phyloP scores from a whole-genome alignment of 306 rosid genomes.

The Acacia melanoxylon region DNA sequence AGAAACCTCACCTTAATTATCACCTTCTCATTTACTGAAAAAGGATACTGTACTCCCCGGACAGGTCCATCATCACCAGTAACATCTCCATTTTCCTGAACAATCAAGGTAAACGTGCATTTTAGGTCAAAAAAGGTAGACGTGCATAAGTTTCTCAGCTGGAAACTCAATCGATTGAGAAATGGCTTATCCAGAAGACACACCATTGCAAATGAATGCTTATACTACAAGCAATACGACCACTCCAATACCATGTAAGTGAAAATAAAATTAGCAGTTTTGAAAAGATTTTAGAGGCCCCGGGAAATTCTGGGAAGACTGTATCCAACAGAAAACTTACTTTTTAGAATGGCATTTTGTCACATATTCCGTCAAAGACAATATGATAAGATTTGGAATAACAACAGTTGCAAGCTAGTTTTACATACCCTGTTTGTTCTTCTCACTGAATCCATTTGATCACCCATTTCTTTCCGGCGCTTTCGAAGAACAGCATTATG shows the following conservation, averaged over 20 bases:
- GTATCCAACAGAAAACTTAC: not conserved
- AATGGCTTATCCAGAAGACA: constrained; percentile 7
- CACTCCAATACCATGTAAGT: constrained; percentile 3
- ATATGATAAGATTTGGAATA: constrained; percentile 14
- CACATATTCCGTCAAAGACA: not conserved
- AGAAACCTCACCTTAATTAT: constrained; percentile 69
- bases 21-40: constrained; percentile 92
- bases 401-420: constrained; percentile 18
- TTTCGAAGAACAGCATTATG: constrained; percentile 88
- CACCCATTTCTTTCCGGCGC: constrained; percentile 92
- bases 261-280: not conserved
- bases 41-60: constrained; percentile 92
- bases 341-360: not conserved
- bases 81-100: constrained; percentile 83
- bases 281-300: not conserved
- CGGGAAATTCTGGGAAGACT: not conserved
- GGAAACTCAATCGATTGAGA: constrained; percentile 20
- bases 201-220: constrained; percentile 2
- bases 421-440: constrained; percentile 75
- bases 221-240: constrained; percentile 16
- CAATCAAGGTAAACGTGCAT: not conserved
- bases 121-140: not conserved
- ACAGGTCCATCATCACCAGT: constrained; percentile 57
- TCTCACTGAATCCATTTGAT: constrained; percentile 73
- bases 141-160: constrained; percentile 22